These are phyloP conservation scores for Meyerozyma elateridarum DNA, from an alignment of 1,139 yeast genomes.

Conservation along the genomic window DNA sequence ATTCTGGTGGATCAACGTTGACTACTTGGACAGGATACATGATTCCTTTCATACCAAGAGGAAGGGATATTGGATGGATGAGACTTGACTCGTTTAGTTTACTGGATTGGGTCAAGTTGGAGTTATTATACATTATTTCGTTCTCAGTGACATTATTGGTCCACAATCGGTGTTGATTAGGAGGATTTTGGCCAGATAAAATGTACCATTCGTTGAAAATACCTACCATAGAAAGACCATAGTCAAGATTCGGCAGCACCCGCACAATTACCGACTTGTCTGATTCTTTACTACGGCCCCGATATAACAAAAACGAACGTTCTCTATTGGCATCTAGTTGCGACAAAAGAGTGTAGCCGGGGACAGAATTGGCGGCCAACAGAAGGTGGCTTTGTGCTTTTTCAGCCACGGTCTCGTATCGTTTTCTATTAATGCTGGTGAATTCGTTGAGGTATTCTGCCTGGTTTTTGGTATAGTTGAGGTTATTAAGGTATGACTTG, in stretches of 20 bases:
- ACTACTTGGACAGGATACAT: conserved; percentile 25
- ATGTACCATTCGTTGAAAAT: conserved; percentile 35
- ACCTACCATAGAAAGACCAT: conserved; percentile 19
- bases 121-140: conserved; percentile 12
- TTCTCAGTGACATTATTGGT: conserved; percentile 17
- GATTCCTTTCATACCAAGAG: conserved; percentile 23
- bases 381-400: conserved; percentile 13
- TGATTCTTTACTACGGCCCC: conserved; percentile 14
- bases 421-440: conserved; percentile 9
- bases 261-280: conserved; percentile 21
- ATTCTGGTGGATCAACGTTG: conserved; percentile 9
- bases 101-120: conserved; percentile 6
- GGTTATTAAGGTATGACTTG: conserved; percentile 25
- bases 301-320: conserved; percentile 16
- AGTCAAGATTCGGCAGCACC: conserved; percentile 22
- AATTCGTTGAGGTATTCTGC: conserved; percentile 19
- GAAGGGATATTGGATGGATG: conserved; percentile 23
- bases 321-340: conserved; percentile 15
- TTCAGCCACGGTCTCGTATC: conserved; percentile 9
- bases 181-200: conserved; percentile 22
- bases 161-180: conserved; percentile 16
- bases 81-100: conserved; percentile 1
- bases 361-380: conserved; percentile 16
- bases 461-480: conserved; percentile 23
- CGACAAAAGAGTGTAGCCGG: conserved; percentile 21